Base-by-base conservation (phyloP, 108 stramenopile genomes). In the Cyclotella sp. region DNA sequence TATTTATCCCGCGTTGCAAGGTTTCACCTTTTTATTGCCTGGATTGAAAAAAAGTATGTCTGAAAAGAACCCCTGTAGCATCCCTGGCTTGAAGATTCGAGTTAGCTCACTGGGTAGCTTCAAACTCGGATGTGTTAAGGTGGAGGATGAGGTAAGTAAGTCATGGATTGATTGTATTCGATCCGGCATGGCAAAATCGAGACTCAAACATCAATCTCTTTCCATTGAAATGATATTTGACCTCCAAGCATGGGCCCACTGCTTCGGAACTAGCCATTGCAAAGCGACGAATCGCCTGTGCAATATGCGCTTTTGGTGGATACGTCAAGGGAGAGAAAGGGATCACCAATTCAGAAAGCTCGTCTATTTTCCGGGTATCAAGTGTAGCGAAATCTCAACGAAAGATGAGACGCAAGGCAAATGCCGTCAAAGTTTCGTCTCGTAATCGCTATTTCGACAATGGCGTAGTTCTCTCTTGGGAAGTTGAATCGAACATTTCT, bases 401-500 rank as follows among this genome's bases (percentile, higher is more conserved):
- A 10, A n/a, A 42, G 9, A 26, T 30, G 4, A 7, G 18, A 4
- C 49, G 53, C 6, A 45, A 42, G 12, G 19, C 66, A 19, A 55
- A 18, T 18, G 19, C 39, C 0, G 49, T 68, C 40, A 34, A 73
- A 39, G 86, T 79, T 62, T 94, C 92, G 73, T 88, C 88, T 44
- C 82, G 88, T 27, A 68, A 82, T 41, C 88, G 87, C 68, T 94
- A 91, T 75, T 94, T 89, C 52, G 93, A 94, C 76, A 88, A 92
- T 77, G 89, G 91, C 29, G 86, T 82, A 73, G 82, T 89, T 19
- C 75, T 94, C 34, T 94, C 93, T 9, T 94, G 93, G 93, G 93
- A 94, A 19, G 88, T 94, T 59, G 87, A 91, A 77, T 87, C 87
- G 27, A 75, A 70, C 43, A 86, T 90, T 52, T 18, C 81, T 18